Evolutionary conservation across 1,284 basidiomycete species (phyloP), one percentile per base, ranked within the genome.

Genomic region (Tetrapyrgos nigripes): DNA sequence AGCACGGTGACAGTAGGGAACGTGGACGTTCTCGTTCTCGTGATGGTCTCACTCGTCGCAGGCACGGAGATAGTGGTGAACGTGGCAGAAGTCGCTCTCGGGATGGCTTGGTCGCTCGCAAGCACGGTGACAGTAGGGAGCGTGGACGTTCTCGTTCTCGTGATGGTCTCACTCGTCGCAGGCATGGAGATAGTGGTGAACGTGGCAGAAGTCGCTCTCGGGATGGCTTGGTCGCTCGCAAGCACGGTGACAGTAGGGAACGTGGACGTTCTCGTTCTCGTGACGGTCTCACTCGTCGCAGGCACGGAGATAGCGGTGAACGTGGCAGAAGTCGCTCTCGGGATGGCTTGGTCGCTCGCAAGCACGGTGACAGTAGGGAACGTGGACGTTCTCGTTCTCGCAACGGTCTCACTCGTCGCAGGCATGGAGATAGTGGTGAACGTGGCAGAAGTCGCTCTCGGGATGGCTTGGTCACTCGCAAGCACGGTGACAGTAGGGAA

Each of bases 201-300:
- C 21, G 52, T 17, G 59, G 62, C 1, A 46, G 60, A 3, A 46
- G 65, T 28, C 65, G 63, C 33, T 58, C 66, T 40, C 64, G 65
- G n/a, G 62, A 21, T 4, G 26, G 31, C 31, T 33, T 67, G 4
- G 62, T 56, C 9, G 64, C 64, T 26, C 65, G 68, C 50, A 60
- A 63, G n/a, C 68, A 70, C 52, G 67, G 68, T 26, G 62, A 63
- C 27, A 61, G 60, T 52, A 48, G 29, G 24, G 48, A 27, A 11
- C 55, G 61, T 21, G 56, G 57, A 21, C 50, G 62, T 50, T 29
- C 59, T 33, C 31, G 55, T 23, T 35, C 19, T 19, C 62, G 57
- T 8, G 14, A 33, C 31, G 31, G 31, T 14, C 50, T 57, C 13
- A 44, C 17, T 26, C 57, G 52, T 45, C 58, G 62, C 4, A 33